phyloP scores from a whole-genome alignment of 805 yeast species.

The Cyberlindnera saturnus region DNA sequence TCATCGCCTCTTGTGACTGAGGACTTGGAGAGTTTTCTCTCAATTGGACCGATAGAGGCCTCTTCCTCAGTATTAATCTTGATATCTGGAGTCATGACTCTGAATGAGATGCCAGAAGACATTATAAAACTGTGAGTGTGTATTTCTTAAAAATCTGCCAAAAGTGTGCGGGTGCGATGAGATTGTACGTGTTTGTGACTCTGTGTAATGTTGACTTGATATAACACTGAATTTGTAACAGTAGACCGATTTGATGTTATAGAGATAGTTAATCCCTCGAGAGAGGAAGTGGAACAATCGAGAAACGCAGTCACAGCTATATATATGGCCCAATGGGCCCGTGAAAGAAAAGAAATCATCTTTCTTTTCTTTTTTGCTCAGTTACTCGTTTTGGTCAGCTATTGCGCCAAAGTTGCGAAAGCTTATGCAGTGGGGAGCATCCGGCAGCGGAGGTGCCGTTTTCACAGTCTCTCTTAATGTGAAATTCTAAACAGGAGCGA shows the following conservation, averaged over 20 bases:
- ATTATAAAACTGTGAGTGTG: not conserved
- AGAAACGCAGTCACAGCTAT: not conserved
- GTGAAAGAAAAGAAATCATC: not conserved
- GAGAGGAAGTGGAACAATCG: not conserved
- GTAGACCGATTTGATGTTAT: not conserved
- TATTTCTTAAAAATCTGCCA: not conserved
- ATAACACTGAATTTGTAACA: not conserved
- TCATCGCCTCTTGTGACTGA: slow-evolving; percentile 22
- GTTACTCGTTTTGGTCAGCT: not conserved
- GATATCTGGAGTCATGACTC: slow-evolving; percentile 24
- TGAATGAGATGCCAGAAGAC: slow-evolving; percentile 13
- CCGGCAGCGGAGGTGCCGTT: too few relatives aligned
- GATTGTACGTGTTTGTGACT: too few relatives aligned
- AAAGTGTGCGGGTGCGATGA: too few relatives aligned
- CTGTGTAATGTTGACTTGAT: not conserved
- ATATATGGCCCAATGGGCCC: not conserved
- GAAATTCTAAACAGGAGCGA: too few relatives aligned
- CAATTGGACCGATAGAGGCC: slow-evolving; percentile 7
- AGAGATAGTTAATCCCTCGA: not conserved
- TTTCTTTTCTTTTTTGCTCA: not conserved
- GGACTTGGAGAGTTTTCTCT: slow-evolving; percentile 22
- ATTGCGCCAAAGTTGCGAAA: not conserved
- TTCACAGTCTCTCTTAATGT: too few relatives aligned
- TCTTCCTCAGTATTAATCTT: slow-evolving; percentile 8
- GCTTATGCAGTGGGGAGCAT: too few relatives aligned